A percentile compares a stretch with the other conserved stretches of the same genome.
Evolutionary conservation across 495 filamentous ascomycete genomes (phyloP).

Genomic region (Diplogelasinospora grovesii): DNA sequence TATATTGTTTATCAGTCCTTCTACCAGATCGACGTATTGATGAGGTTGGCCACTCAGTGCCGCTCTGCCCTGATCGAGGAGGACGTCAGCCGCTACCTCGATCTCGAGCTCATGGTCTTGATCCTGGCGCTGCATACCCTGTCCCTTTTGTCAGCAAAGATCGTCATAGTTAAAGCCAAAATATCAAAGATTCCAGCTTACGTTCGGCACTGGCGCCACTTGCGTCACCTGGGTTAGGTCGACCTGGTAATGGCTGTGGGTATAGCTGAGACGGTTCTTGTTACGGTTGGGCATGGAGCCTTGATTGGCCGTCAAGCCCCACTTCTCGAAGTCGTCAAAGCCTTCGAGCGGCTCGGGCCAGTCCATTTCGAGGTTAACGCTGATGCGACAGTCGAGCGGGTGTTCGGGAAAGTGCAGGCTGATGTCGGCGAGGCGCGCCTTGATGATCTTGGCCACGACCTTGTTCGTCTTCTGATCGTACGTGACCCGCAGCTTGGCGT

Average conservation of each 20-base stretch:
- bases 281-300: slow-evolving; percentile 41
- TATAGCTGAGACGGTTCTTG: slow-evolving; percentile 87
- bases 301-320: neutral
- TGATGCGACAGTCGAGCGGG: slow-evolving; percentile 78
- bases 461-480: slow-evolving; percentile 66
- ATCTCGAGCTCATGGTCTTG: slow-evolving; percentile 89
- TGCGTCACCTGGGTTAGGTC: slow-evolving; percentile 81
- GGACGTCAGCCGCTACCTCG: slow-evolving; percentile 60
- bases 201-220: slow-evolving; percentile 29
- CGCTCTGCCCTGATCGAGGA: slow-evolving; percentile 63
- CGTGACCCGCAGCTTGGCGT: slow-evolving; percentile 68
- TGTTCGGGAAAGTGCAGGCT: slow-evolving; percentile 67
- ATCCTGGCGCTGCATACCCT: slow-evolving; percentile 40
- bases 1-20: slow-evolving; percentile 81
- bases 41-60: slow-evolving; percentile 52
- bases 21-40: slow-evolving; percentile 66
- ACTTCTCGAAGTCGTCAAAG: slow-evolving; percentile 47
- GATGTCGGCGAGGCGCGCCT: slow-evolving; percentile 76
- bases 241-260: slow-evolving; percentile 74
- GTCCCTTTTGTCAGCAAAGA: slow-evolving; percentile 1
- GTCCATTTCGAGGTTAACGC: slow-evolving; percentile 83
- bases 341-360: slow-evolving; percentile 62
- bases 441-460: slow-evolving; percentile 77
- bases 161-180: neutral
- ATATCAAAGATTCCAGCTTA: slow-evolving; percentile 33